Evolutionary conservation across 768 basidiomycete genomes (phyloP), one percentile per base, ranked within the genome.

Genomic region (Rhodotorula taiwanensis): DNA sequence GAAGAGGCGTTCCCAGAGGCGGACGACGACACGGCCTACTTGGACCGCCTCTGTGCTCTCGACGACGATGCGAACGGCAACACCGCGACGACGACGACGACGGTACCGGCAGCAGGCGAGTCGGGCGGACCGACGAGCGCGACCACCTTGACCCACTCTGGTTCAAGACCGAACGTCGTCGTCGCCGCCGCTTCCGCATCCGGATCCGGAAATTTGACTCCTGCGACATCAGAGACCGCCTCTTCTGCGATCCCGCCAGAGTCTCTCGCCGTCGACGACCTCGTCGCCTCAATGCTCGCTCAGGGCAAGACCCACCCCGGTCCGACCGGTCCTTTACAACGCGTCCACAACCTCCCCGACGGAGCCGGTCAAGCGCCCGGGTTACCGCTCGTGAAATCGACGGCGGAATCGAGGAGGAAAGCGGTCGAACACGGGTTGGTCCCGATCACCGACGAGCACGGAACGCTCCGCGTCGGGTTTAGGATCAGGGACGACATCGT

Each of bases 381-480:
- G n/a, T 7, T 52, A n/a, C 21, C 33, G 34, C 36, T 10, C 36
- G n/a, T 52, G 11, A 21, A 18, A 34, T 14, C 11, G 5, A 52
- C 34, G 34, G 23, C 16, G 14, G 51, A 52, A 10, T 8, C 30
- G 34, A 10, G 34, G 13, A 36, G 16, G 34, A n/a, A 18, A 16
- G 51, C 51, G 3, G 18, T 25, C 4, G 51, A 52, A 11, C n/a
- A 16, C n/a, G 51, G 51, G 10, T 23, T 52, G 7, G 18, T 52
- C 14, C 33, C 51, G 21, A n/a, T 52, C 34, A 52, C 51, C 13
- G 51, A 52, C 51, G 51, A 52, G 21, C 14, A n/a, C 23, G 51
- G 51, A 8, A 36, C 23, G n/a, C 25, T 52, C 14, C 23, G 51
- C 2, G 30, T 52, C 5, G 51, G 51, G 21, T 31, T 52, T 15